A percentile compares a stretch with the other conserved stretches of the same genome.
Conservation (phyloP, 208 protist genomes). For the Acanthamoeba comandoni region DNA sequence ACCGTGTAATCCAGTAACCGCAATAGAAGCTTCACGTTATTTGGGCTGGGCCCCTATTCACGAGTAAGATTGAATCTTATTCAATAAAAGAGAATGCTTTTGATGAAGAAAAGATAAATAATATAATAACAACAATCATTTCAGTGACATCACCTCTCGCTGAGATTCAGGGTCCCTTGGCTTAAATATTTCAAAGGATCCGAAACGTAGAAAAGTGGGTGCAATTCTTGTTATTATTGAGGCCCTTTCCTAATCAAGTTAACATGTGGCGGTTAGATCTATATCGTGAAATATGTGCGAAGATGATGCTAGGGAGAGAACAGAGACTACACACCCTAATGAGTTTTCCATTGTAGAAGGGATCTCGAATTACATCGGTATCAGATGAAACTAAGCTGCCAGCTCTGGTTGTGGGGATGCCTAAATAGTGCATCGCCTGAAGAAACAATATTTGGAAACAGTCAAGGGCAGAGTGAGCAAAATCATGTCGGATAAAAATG, state of each 20-base stretch:
- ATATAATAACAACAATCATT: too few species aligned
- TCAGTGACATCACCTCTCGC: neutral
- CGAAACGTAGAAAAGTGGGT: conserved; percentile 85
- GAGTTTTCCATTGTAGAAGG: conserved; percentile 81
- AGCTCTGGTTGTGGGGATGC: conserved; percentile 86
- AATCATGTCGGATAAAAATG: too few species aligned
- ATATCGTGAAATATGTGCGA: too few species aligned
- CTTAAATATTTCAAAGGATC: conserved; percentile 86
- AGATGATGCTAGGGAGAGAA: too few species aligned
- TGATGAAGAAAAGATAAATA: too few species aligned
- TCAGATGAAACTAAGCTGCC: conserved; percentile 65
- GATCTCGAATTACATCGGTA: conserved; percentile 75
- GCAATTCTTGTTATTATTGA: conserved; percentile 83
- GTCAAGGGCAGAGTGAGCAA: too few species aligned
- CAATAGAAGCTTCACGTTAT: conserved; percentile 71
- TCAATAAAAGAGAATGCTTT: too few species aligned
- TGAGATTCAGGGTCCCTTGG: conserved; percentile 37
- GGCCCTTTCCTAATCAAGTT: conserved; percentile 74
- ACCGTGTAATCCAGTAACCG: conserved; percentile 74
- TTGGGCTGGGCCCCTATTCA: conserved; percentile 26
- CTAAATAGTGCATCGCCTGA: conserved; percentile 84
- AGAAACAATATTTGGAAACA: too few species aligned
- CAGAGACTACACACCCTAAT: conserved; percentile 14
- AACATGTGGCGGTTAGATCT: too few species aligned
- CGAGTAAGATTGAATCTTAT: too few species aligned